Percentiles rank a stretch among this genome's conserved stretches.
These are phyloP conservation scores for Leucoagaricus sp. DNA, from an alignment of 1,284 basidiomycete species.

Conservation along the genomic window DNA sequence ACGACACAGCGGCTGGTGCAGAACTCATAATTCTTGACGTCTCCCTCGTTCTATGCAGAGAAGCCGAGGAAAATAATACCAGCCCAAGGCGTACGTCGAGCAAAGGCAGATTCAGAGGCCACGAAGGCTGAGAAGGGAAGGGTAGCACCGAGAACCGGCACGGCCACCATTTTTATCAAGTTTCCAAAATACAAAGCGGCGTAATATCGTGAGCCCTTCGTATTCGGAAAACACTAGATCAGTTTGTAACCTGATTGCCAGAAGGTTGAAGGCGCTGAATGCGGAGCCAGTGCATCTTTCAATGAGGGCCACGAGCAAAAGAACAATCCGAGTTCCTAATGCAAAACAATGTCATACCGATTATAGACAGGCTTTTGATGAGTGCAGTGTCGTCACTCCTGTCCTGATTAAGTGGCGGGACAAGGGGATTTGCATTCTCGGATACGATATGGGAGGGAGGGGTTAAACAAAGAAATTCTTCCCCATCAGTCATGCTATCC, in stretches of 20 bases:
- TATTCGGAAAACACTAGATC: neutral
- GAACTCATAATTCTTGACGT: constrained; percentile 40
- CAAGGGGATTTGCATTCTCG: constrained; percentile 10
- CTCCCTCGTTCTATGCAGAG: neutral
- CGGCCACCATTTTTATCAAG: neutral
- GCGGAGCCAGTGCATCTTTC: neutral
- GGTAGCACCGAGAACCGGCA: neutral
- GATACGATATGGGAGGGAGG: constrained; percentile 6
- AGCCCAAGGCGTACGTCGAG: neutral
- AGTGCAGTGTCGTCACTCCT: neutral
- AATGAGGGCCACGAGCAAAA: neutral
- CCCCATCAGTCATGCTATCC: constrained; percentile 1
- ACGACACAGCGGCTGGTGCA: constrained; percentile 48
- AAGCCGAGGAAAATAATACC: neutral
- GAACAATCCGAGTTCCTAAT: constrained; percentile 11
- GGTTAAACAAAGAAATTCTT: neutral
- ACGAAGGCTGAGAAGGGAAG: neutral
- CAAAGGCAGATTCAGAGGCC: neutral
- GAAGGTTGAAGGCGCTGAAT: neutral
- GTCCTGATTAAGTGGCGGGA: neutral
- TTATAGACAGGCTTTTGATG: neutral
- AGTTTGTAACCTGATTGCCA: neutral
- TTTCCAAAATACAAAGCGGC: constrained; percentile 12
- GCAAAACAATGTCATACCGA: constrained; percentile 3
- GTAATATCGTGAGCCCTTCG: constrained; percentile 1